These are phyloP conservation scores for Cladochytrium replicatum DNA, from an alignment of 192 early-diverging fungal genomes.

Conservation along the genomic window DNA sequence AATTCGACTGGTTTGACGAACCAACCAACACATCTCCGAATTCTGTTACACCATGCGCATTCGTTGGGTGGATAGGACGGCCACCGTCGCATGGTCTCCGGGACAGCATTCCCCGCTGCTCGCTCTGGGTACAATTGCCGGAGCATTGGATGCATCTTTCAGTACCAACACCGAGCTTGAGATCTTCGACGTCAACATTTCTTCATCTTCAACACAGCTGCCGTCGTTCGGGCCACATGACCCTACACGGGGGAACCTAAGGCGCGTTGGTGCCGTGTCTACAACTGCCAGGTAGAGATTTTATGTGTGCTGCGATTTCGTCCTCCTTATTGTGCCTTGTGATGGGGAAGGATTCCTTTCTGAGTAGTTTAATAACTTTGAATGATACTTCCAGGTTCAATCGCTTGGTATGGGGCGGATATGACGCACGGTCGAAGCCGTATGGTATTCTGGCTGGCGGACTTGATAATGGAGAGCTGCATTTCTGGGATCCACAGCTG, in stretches of 20 bases:
- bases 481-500: conserved; percentile 71
- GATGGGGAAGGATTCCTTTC: too few species aligned
- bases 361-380: too few species aligned
- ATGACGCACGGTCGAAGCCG: conserved; percentile 26
- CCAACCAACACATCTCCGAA: too few species aligned
- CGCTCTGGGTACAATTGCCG: conserved; percentile 87
- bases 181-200: conserved; percentile 67
- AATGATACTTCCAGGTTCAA: too few species aligned
- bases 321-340: too few species aligned
- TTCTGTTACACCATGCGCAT: too few species aligned
- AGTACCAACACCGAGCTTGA: conserved; percentile 82
- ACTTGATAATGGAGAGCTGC: conserved; percentile 87
- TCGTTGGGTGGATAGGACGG: conserved; percentile 76
- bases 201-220: too few species aligned
- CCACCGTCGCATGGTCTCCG: conserved; percentile 81
- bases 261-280: conserved; percentile 42
- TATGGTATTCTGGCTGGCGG: conserved; percentile 85
- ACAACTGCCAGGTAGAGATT: conserved; percentile 49
- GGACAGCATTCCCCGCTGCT: conserved; percentile 49
- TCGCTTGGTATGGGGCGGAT: conserved; percentile 73
- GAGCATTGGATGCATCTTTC: conserved; percentile 93
- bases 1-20: too few species aligned
- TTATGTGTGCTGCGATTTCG: neutral
- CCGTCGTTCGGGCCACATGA: conserved; percentile 4
- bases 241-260: conserved; percentile 21